Conservation (phyloP, 371 early-diverging fungal genomes). For the Coemansia sp. region DNA sequence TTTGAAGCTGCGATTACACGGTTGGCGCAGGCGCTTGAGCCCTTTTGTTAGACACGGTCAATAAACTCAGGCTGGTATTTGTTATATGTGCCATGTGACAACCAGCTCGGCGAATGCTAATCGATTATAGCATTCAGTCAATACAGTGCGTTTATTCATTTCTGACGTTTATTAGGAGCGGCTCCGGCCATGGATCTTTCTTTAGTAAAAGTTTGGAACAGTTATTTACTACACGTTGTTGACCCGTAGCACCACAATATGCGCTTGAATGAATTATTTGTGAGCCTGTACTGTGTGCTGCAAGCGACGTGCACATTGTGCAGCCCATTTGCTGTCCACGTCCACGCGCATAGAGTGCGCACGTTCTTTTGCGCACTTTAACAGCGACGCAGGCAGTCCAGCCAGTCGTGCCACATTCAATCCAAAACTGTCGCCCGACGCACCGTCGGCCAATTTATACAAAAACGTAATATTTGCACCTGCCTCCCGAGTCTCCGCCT, state of each 20-base stretch:
- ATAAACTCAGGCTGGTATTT: neutral
- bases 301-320: constrained; percentile 13
- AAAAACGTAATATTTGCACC: constrained; percentile 71
- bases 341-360: constrained; percentile 49
- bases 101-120: no score
- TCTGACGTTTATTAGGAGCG: no score
- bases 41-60: constrained; percentile 11
- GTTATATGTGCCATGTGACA: no score
- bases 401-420: constrained; percentile 83
- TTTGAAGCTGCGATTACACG: constrained; percentile 37
- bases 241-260: neutral
- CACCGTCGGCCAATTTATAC: constrained; percentile 81
- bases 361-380: constrained; percentile 61
- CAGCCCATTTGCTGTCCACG: constrained; percentile 31
- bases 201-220: no score
- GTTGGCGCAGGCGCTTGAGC: constrained; percentile 35
- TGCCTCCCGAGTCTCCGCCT: constrained; percentile 12
- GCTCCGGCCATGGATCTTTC: no score
- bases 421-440: constrained; percentile 75
- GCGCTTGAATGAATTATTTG: neutral
- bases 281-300: constrained; percentile 2
- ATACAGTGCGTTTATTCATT: no score
- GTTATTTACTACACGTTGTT: no score
- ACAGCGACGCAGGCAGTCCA: constrained; percentile 59
- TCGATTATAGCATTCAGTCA: no score